Base-by-base conservation (phyloP, 768 basidiomycete species). In the Pleurotus pulmonarius region DNA sequence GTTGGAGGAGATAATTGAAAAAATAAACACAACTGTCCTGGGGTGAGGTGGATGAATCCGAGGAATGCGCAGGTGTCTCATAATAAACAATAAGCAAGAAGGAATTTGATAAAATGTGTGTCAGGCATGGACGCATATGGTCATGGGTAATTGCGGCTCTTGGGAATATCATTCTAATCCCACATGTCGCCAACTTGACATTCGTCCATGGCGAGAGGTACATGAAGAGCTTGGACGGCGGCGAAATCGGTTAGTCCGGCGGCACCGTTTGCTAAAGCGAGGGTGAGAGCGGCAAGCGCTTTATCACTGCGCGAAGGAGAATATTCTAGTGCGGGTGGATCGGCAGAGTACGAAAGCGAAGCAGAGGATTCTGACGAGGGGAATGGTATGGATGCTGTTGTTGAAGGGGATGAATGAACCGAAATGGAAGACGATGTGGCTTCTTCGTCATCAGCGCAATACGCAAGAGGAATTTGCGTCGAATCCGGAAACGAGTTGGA, bases 211-310 rank as follows among this genome's bases (percentile, higher is more conserved):
- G 57, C 60, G 20, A 63, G 54, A 11, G 64, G 59, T 7, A 63
- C 64, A 46, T 82, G 70, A 41, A 75, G 61, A 29, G 70, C 69
- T 56, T 73, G 74, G 37, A 82, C 70, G 1, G 79, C 75, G 53
- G 73, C 70, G 56, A 86, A 86, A 62, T 87, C 85, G 52, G 75
- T 76, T 39, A 87, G 64, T 24, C 83, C 77, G 4, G 80, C 83
- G 8, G 84, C 84, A 41, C 85, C 86, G 58, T 80, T 86, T 11
- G 85, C 85, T 70, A 87, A 76, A 15, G 82, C 83, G 2, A 87
- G 68, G 29, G 73, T 75, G 26, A 86, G 73, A 15, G 82, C 83
- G 15, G 83, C 83, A 49, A 86, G 73, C 13, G 81, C 81, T 63
- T 83, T 85, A 60, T 86, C 84, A 16, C 81, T 71, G 37, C 73